Base-by-base conservation (phyloP, 257 asterid species). In the Ehretia macrophylla region DNA sequence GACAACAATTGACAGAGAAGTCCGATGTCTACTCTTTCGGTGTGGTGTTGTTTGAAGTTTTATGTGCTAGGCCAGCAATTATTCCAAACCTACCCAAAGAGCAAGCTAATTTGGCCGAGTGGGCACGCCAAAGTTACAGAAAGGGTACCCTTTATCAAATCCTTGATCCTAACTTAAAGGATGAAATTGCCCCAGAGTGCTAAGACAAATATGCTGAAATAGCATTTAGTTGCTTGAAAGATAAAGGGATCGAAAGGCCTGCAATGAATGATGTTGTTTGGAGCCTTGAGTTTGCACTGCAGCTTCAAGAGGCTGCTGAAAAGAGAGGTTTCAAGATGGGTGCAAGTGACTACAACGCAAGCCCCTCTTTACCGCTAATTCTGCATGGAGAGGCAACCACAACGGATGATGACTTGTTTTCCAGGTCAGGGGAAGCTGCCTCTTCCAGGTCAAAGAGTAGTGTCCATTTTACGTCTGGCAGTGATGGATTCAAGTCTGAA, bases 21-120 rank as follows among this genome's bases (percentile, higher is more conserved):
- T 86, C 94, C 4, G 88, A 87, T 35, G 96, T 85, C 0, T 87
- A 85, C 62, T 87, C 96, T 0, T 85, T 87, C 40, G 94, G 91
- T 0, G 91, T 85, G 5, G 91, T 87, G 11, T 6, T 87, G 59
- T 70, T 87, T 0, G 94, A 87, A 49, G 84, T 79, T 3, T 39
- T 82, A 11, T 80, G 90, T 8, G 84, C 79, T 0, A 58, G 88
- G 64, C 73, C 88, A 2, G 77, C 79, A 0, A 47, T 87, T 14
- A 53, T 71, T 4, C 70, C 72, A 0, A 48, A 16, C 40, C 13
- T 66, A 11, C 72, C 85, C 0, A 59, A 59, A n/a, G 85, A 67
- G 58, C 68, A 73, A 68, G 86, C 68, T 51, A 84, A 70, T 27
- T 67, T 85, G 54, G 89, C 77, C 0, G 84, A 73, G 32, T 85